Evolutionary conservation across 225 moss, liverwort and hornwort genomes (phyloP), one percentile per base, ranked within the genome.

Genomic region (Straminergon stramineum): DNA sequence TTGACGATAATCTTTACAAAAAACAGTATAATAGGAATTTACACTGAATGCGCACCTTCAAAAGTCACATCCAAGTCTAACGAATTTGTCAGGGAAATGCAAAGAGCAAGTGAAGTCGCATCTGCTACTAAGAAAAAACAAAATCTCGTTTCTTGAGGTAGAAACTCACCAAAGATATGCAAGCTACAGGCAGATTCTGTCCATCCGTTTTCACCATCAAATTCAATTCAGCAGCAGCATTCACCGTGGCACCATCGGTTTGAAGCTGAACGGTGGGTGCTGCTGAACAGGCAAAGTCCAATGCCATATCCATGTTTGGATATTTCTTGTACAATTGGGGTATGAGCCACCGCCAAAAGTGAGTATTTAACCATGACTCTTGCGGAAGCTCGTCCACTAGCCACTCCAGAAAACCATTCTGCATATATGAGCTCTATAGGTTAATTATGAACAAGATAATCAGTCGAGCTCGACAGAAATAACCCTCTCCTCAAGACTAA

Each of bases 281-380:
- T 53, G 89, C 92, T 10, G 99, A 95, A 62, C 96, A 97, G 45
- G 95, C 94, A 71, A 99, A 97, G 89, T 92, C 90, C 64, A 99
- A 87, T 17, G 88, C 91, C 97, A 99, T 99, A 82, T 96, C 97
- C 88, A 91, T 83, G 79, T 97, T 99, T 64, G 99, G 99, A 82
- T 95, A 99, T 76, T 97, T 96, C 88, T 95, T 97, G 90, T 97
- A 97, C 68, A 99, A 93, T 91, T 99, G 96, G 80, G 99, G 99
- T 83, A 97, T 95, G 57, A 99, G 84, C 90, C 92, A 99, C 80
- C 94, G 95, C 99, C 99, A 99, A 87, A 94, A 96, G 77, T 95
- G 95, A 35, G 99, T 99, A 76, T 99, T 99, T 56, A 99, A 79
- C 93, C 96, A 96, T 63, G 96, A 92, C 92, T 95, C 94, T 89